Base-by-base conservation (phyloP, 2,329 filamentous ascomycete species). In the Lasiodiplodia citricola region DNA sequence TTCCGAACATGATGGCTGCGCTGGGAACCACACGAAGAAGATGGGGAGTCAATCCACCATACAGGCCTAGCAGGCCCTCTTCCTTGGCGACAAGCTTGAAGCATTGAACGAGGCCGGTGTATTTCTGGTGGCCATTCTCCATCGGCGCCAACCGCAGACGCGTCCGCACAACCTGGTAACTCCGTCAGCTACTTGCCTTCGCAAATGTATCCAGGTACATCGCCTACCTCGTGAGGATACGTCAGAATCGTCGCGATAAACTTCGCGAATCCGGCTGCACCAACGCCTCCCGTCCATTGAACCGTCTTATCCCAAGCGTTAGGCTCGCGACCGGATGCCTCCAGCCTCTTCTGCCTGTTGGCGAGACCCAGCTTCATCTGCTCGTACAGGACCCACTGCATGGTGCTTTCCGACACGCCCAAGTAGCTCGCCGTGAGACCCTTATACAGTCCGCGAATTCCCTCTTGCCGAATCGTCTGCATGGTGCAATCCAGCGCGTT, bases 331-430 rank as follows among this genome's bases (percentile, higher is more conserved):
- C 91, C 91, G 16, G 82, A 82, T 79, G 89, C 73, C 71, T 81
- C 71, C 77, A 84, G 60, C 64, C 80, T 83, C 74, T 85, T 85
- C 78, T 92, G 91, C 69, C 93, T 84, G 55, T 83, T 81, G 56
- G 87, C 87, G 41, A 97, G 83, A n/a, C 85, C 84, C 28, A 87
- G 84, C 86, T 97, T 98, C 85, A 96, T 90, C 79, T 94, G 91
- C 82, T 98, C 94, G 80, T 97, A 98, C 74, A 97, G 82, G 75
- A 97, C 90, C 94, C 94, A 97, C 79, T 98, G 94, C 75, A 97
- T 80, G 5, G 94, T 96, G 72, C 91, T 94, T 83, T 97, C 95
- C 2, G 91, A 91, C 23, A 97, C 93, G 28, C 95, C 94, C 0
- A 98, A 84, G 77, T 97, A 98, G 76, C 92, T 96, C 41, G 94